These are phyloP conservation scores for Pezicula rhizophila DNA, from an alignment of 2,329 filamentous ascomycete genomes.

Conservation along the genomic window DNA sequence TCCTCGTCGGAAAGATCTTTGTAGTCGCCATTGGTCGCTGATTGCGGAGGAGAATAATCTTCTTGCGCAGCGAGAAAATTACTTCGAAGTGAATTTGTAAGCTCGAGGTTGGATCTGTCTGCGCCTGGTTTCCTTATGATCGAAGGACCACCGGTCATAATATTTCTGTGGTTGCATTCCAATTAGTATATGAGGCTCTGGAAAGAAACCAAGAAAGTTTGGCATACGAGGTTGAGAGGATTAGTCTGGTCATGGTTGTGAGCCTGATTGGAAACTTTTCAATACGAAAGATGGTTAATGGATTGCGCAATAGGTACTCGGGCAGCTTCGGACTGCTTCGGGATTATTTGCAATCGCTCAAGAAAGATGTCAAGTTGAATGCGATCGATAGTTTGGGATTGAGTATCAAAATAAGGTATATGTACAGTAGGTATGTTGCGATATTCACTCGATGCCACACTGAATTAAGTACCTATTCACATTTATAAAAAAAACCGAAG, in stretches of 20 bases:
- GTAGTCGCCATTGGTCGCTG: conserved; percentile 31
- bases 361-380: no score
- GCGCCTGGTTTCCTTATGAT: conserved; percentile 74
- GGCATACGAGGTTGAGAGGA: conserved; percentile 78
- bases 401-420: no score
- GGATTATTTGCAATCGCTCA: no score
- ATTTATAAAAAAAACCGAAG: no score
- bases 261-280: background rate
- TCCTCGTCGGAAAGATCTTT: conserved; percentile 25
- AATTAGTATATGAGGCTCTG: conserved; percentile 8
- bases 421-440: no score
- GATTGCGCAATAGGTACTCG: no score
- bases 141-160: conserved; percentile 72
- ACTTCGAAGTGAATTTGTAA: conserved; percentile 79
- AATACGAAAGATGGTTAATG: background rate
- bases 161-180: conserved; percentile 20
- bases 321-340: no score
- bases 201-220: conserved; percentile 15
- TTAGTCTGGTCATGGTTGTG: conserved; percentile 62
- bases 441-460: no score
- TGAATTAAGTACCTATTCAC: no score
- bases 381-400: no score
- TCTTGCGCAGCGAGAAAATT: conserved; percentile 74
- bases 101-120: conserved; percentile 85
- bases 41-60: conserved; percentile 39